Evolutionary conservation across 805 yeast species (phyloP), one percentile per base, ranked within the genome.

Genomic region (Candida insectorum): DNA sequence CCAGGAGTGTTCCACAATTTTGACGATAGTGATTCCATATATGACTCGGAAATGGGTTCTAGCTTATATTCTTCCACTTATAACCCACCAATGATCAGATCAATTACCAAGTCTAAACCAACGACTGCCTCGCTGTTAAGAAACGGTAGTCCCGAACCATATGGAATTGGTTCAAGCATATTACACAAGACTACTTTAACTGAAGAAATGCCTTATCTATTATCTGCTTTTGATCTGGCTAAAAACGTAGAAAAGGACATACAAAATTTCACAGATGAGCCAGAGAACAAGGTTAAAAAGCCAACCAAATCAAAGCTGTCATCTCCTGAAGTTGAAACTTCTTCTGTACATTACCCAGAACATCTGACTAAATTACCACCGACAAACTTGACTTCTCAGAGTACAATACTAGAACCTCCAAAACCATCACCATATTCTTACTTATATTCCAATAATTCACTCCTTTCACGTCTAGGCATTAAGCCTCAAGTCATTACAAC

Each of bases 211-310:
- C 91, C 91, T 1, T 71, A 71, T 38, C 55, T 82, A 47, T 63
- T 81, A 71, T 65, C 75, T 15, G 88, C 86, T 12, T 82, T 81
- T 48, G 72, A 76, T 50, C 75, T 77, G 39, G 83, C 81, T 3
- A 75, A 69, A 42, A 72, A 67, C 23, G 57, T 77, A 11, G 82
- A 77, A 36, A 72, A 73, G 41, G 85, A 78, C 39, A 43, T 57
- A 2, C 43, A 44, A 21, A 45, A 49, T 34, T 55, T 43, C 41
- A 43, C 45, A 32, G 53, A 49, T 16, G 52, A 51, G 23, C 23
- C 23, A 18, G 49, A 44, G 5, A 47, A 42, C 10, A 16, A 31
- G 4, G 13, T n/a, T 6, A 18, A 18, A 8, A 11, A 9, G 12
- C 26, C 13, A 12, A 8, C 26, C 14, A 24, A 24, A 24, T 26